Base-by-base conservation (phyloP, 176 grass and related monocot genomes). In the Typha latifolia region DNA sequence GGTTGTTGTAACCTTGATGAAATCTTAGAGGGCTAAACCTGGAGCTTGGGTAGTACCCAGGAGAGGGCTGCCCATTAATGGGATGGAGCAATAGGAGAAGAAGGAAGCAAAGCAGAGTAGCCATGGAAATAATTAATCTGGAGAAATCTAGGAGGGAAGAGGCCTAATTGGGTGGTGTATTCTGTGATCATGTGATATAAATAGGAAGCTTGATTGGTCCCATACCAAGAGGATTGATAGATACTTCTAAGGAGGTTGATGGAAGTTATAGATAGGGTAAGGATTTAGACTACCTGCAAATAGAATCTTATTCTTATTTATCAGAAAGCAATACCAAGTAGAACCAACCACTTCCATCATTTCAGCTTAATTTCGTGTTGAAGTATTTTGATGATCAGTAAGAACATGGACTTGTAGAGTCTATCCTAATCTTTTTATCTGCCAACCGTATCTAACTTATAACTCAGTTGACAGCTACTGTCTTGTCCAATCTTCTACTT, bases 11-110 rank as follows among this genome's bases (percentile, higher is more conserved):
- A 0, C 34, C 77, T 14, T 78, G 74, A 0, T 71, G 77, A 81
- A 91, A 96, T 4, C 57, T 66, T 66, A 82, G 32, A 0, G 85
- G 53, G 24, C 80, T 80, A 12, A 89, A 24, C 67, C 13, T 74
- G n/a, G 66, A 50, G 61, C 92, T 96, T 1, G 85, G 92, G 61
- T 82, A 86, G 78, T 84, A 96, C 3, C 85, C 92, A 0, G 88
- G 88, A 9, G 92, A 96, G 32, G 92, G 88, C 65, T 96, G 88
- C 37, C 80, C 84, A 47, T 70, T 71, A 2, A 59, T 47, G 49
- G 49, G 53, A 10, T 67, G 72, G 47, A 84, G 5, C 55, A 79
- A 16, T 19, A 70, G 61, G 1, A 80, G 37, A 47, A 67, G 56
- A 34, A 81, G 61, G 32, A 63, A 69, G 14, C 51, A 57, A 12